Conservation (phyloP, 2,329 filamentous ascomycete genomes). For the Rasamsonia emersonii region DNA sequence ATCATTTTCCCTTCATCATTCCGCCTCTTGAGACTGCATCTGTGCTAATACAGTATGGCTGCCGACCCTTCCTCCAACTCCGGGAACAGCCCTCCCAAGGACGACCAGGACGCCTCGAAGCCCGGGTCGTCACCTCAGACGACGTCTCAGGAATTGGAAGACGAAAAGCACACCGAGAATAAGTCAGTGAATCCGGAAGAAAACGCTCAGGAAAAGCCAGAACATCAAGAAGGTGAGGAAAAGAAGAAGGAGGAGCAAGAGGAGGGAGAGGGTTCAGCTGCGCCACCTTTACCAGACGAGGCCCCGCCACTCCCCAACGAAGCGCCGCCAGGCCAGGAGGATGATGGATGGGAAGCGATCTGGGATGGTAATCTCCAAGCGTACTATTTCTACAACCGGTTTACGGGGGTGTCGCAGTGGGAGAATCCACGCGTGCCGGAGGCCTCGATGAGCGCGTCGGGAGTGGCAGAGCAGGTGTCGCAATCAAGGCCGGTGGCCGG, state of each 20-base stretch:
- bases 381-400: slow-evolving; percentile 80
- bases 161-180: slow-evolving; percentile 2
- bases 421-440: slow-evolving; percentile 71
- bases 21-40: too few relatives aligned
- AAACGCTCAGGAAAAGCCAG: not conserved
- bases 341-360: slow-evolving; percentile 70
- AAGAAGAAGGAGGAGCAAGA: slow-evolving; percentile 11
- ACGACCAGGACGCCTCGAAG: slow-evolving; percentile 2
- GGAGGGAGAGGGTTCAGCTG: slow-evolving; percentile 16
- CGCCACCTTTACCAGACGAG: slow-evolving; percentile 34
- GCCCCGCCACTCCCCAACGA: slow-evolving; percentile 45
- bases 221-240: slow-evolving; percentile 3
- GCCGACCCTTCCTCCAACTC: slow-evolving; percentile 2
- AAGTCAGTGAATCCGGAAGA: not conserved
- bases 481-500: slow-evolving; percentile 43
- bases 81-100: slow-evolving; percentile 1
- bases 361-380: slow-evolving; percentile 62
- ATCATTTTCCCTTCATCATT: too few relatives aligned
- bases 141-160: slow-evolving; percentile 2
- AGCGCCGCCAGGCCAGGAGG: slow-evolving; percentile 39
- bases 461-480: too few relatives aligned
- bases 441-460: slow-evolving; percentile 19
- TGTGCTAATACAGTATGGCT: slow-evolving; percentile 9
- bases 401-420: slow-evolving; percentile 69
- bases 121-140: too few relatives aligned